Conservation (phyloP, 2,329 filamentous ascomycete genomes). For the Lachnellula arida region DNA sequence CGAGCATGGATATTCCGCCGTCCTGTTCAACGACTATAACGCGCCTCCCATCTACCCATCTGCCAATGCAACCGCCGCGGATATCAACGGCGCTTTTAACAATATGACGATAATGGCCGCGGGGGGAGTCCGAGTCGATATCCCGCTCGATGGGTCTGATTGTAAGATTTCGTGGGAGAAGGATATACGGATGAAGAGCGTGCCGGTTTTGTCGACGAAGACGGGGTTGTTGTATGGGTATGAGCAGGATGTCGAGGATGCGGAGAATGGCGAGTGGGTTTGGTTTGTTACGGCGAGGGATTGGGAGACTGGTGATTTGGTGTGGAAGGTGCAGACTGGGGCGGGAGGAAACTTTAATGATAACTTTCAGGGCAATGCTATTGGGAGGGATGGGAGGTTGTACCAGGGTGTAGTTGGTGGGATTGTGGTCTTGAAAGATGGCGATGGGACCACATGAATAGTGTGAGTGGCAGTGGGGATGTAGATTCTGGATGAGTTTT, state of each 20-base stretch:
- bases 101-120: neutral
- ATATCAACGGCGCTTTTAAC: conserved; percentile 1
- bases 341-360: neutral
- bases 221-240: neutral
- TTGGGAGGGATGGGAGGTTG: neutral
- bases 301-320: conserved; percentile 1
- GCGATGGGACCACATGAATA: no score
- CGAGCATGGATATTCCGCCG: neutral
- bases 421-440: neutral
- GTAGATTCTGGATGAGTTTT: no score
- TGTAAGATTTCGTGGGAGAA: neutral
- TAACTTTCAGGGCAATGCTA: neutral
- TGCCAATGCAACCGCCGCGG: neutral
- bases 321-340: neutral
- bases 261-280: neutral
- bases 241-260: neutral
- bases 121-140: neutral
- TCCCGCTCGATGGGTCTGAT: neutral
- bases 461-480: no score
- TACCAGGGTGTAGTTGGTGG: neutral
- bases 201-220: neutral
- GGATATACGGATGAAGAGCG: neutral
- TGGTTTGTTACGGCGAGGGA: neutral
- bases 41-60: neutral
- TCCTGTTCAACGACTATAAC: neutral